Conservation (phyloP, 768 basidiomycete species). For the Candolleomyces aberdarensis region DNA sequence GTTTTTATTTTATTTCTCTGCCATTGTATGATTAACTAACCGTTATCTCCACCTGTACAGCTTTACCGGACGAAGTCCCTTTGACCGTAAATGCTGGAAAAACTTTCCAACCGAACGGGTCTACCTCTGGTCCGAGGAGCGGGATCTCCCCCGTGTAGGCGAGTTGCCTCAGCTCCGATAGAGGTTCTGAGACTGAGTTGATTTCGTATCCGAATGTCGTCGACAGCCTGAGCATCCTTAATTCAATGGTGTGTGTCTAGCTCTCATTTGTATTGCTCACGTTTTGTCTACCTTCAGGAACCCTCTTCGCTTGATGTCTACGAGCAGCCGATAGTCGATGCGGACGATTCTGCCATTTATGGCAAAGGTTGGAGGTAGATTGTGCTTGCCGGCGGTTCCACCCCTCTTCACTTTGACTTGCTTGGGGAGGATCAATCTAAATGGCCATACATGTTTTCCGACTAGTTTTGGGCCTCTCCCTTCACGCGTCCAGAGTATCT, state of each 20-base stretch:
- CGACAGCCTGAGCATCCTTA: constrained; percentile 19
- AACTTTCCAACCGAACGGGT: constrained; percentile 40
- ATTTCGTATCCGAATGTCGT: constrained; percentile 32
- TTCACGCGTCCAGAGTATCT: not conserved
- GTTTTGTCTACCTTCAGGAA: constrained; percentile 47
- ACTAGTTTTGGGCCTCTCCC: constrained; percentile 32
- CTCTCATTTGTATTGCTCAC: constrained; percentile 25
- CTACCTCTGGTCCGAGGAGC: constrained; percentile 33
- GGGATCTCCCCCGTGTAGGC: constrained; percentile 32
- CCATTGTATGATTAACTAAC: constrained; percentile 27
- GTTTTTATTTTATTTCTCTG: not conserved
- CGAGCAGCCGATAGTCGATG: constrained; percentile 52
- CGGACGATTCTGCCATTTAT: constrained; percentile 55
- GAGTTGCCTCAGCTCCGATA: constrained; percentile 30
- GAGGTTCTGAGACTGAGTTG: constrained; percentile 22
- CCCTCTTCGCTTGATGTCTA: constrained; percentile 44
- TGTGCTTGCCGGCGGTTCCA: not conserved
- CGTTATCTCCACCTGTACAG: constrained; percentile 19
- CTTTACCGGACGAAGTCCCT: constrained; percentile 25
- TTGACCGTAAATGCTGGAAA: constrained; percentile 19
- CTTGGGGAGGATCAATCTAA: constrained; percentile 42
- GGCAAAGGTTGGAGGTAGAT: constrained; percentile 50
- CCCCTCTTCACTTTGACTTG: constrained; percentile 32
- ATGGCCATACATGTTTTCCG: constrained; percentile 48
- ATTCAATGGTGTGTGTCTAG: not conserved